Conservation (phyloP, 345 rosid genomes). For the Gossypium anomalum region DNA sequence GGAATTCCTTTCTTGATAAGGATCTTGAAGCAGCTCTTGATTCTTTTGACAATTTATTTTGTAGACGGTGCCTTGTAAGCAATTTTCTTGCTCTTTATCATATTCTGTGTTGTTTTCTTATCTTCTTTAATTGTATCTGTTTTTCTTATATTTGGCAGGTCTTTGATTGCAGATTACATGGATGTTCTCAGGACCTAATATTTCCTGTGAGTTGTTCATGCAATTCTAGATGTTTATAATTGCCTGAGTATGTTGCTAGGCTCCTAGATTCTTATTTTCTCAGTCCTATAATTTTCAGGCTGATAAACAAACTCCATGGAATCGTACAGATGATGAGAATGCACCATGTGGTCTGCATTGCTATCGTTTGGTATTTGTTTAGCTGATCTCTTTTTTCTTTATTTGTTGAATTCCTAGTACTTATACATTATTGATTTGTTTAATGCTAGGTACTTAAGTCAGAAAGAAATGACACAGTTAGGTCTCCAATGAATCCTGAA, state of each 20-base stretch:
- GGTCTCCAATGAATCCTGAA: constrained; percentile 37
- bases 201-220: constrained; percentile 69
- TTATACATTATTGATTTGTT: constrained; percentile 3
- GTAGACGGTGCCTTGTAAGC: constrained; percentile 95
- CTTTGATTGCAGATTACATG: constrained; percentile 96
- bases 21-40: constrained; percentile 98
- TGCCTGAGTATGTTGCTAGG: constrained; percentile 11
- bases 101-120: constrained; percentile 4
- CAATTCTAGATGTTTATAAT: constrained; percentile 21
- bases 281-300: constrained; percentile 40
- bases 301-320: constrained; percentile 76
- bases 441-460: constrained; percentile 55
- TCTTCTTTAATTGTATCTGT: constrained; percentile 7
- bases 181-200: constrained; percentile 98
- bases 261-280: constrained; percentile 24
- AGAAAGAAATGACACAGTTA: constrained; percentile 33
- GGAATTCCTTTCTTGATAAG: constrained; percentile 63
- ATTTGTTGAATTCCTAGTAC: not conserved
- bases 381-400: constrained; percentile 11
- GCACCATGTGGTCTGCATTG: constrained; percentile 74
- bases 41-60: constrained; percentile 96
- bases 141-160: constrained; percentile 51
- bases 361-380: constrained; percentile 54
- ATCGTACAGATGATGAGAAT: constrained; percentile 57
- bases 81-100: constrained; percentile 11